These are phyloP conservation scores for Dalbergia cultrata DNA, from an alignment of 306 rosid genomes.

Conservation along the genomic window DNA sequence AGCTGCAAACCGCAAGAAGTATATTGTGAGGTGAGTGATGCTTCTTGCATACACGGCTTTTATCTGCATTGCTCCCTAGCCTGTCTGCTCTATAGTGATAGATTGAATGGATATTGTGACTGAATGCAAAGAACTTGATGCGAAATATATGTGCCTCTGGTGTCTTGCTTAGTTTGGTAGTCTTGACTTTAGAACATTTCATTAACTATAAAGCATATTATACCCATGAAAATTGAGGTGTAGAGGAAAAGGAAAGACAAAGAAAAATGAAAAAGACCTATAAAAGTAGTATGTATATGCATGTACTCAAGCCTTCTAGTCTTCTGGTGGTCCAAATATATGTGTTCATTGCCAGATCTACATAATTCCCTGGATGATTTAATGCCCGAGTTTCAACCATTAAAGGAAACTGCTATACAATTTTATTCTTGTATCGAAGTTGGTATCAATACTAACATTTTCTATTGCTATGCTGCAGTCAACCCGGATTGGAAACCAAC, in stretches of 20 bases:
- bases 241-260: background rate
- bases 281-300: background rate
- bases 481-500: constrained; percentile 55
- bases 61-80: background rate
- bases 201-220: background rate
- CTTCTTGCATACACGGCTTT: background rate
- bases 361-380: constrained; percentile 10
- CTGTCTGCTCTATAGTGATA: background rate
- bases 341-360: constrained; percentile 16
- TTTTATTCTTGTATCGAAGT: background rate
- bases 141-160: background rate
- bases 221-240: background rate
- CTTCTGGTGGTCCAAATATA: background rate
- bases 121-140: background rate
- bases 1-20: constrained; percentile 56
- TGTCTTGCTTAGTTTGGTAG: background rate
- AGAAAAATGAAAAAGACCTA: too few relatives aligned
- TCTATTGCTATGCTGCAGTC: constrained; percentile 55
- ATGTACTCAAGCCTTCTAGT: too few relatives aligned
- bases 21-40: constrained; percentile 63
- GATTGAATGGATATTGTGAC: background rate
- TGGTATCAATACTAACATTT: constrained; percentile 34
- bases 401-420: background rate
- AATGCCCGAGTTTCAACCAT: constrained; percentile 4
- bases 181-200: background rate